Percentiles rank a stretch among this genome's conserved stretches.
Evolutionary conservation across 2,329 filamentous ascomycete genomes (phyloP).

Genomic region (Trichophyton simii): DNA sequence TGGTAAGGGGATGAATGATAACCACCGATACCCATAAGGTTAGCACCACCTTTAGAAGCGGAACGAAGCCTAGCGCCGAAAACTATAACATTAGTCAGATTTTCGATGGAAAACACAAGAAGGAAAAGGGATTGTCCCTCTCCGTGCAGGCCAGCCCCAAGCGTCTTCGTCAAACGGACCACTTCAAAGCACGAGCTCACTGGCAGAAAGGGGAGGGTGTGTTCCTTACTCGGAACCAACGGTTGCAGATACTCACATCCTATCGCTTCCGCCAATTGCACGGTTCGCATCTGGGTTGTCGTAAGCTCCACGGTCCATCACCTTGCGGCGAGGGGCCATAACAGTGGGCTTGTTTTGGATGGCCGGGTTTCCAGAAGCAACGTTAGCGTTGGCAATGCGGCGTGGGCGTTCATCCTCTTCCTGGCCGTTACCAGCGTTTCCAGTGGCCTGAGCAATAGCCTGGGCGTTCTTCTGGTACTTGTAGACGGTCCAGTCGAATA

Average conservation of each 20-base stretch:
- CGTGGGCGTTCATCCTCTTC: constrained; percentile 65
- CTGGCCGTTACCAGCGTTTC: constrained; percentile 49
- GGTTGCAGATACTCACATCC: constrained; percentile 85
- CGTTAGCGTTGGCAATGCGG: constrained; percentile 53
- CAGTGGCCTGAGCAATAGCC: constrained; percentile 74
- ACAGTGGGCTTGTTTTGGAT: constrained; percentile 56
- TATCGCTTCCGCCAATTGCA: constrained; percentile 67
- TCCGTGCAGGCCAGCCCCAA: constrained; percentile 44
- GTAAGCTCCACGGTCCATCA: constrained; percentile 52
- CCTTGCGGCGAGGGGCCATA: constrained; percentile 69
- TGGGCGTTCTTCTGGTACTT: constrained; percentile 99
- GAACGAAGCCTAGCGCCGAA: constrained; percentile 77
- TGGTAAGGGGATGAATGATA: constrained; percentile 32
- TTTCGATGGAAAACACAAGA: constrained; percentile 50
- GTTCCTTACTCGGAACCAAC: constrained; percentile 77
- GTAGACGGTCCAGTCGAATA: constrained; percentile 99
- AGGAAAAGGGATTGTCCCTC: constrained; percentile 21
- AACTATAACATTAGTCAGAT: constrained; percentile 70
- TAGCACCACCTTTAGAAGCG: constrained; percentile 57
- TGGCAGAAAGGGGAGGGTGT: constrained; percentile 59
- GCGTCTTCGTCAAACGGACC: constrained; percentile 23
- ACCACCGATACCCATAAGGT: constrained; percentile 26
- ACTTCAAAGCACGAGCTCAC: constrained; percentile 47
- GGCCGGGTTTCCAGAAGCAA: constrained; percentile 40
- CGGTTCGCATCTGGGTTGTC: constrained; percentile 62